Evolutionary conservation across 1,139 yeast genomes (phyloP).

Genomic region (Scheffersomyces cryptocercus): DNA sequence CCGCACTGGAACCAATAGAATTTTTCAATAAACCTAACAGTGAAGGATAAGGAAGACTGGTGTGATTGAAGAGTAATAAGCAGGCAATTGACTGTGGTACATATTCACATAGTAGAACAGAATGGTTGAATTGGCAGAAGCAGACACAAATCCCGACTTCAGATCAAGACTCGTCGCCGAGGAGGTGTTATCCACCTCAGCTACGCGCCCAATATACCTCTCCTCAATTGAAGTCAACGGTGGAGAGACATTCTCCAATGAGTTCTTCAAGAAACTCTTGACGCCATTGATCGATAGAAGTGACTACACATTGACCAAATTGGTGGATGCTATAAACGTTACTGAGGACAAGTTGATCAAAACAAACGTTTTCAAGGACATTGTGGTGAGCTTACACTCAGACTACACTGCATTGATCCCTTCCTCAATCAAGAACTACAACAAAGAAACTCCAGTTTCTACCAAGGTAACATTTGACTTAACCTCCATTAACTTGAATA

Average conservation of each 20-base stretch:
- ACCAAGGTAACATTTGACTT: conserved; percentile 43
- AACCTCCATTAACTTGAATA: conserved; percentile 32
- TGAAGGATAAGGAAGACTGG: too few relatives aligned
- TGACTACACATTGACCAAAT: conserved; percentile 48
- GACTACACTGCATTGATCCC: conserved; percentile 36
- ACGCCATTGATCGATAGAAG: conserved; percentile 43
- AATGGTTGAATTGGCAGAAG: neutral
- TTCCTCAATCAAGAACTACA: conserved; percentile 24
- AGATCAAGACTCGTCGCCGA: conserved; percentile 32
- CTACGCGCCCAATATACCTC: conserved; percentile 45
- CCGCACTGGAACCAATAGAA: conserved; percentile 1
- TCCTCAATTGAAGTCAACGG: conserved; percentile 50
- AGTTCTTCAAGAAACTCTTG: conserved; percentile 47
- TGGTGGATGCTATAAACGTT: conserved; percentile 28
- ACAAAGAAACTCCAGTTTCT: conserved; percentile 37
- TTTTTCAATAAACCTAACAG: neutral
- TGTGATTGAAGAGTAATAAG: too few relatives aligned
- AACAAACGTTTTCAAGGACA: conserved; percentile 46
- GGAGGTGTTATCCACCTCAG: conserved; percentile 33
- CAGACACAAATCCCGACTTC: conserved; percentile 16
- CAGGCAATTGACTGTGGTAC: too few relatives aligned
- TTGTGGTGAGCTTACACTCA: conserved; percentile 33
- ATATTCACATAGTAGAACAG: too few relatives aligned
- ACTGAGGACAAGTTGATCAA: conserved; percentile 32
- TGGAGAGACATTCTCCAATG: conserved; percentile 48